Base-by-base conservation (phyloP, 2,329 filamentous ascomycete genomes). In the Penicillium olsonii region DNA sequence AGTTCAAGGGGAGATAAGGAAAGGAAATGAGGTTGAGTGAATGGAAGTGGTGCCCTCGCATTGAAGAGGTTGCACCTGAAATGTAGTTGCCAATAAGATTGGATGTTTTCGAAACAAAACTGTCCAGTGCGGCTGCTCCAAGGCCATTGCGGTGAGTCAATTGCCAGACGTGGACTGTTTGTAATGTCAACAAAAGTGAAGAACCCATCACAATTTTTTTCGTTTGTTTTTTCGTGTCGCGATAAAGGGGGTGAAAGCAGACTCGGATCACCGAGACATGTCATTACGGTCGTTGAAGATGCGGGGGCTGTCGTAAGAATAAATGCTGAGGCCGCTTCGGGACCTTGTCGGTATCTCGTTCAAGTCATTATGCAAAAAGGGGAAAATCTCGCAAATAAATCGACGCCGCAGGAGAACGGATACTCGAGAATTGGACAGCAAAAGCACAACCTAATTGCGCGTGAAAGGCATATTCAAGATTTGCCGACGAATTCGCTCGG, bases 401-500 rank as follows among this genome's bases (percentile, higher is more conserved):
- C 45, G 58, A 55, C 54, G 59, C 59, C 55, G 49, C 51, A 47
- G 45, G 56, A 50, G 54, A 62, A 57, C 54, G 53, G 54, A 51
- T 50, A 52, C 52, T 50, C 41, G 45, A 38, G 49, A 49, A 45
- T 34, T 44, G 19, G 48, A 53, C 46, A 56, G 24, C 48, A 39
- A 31, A 29, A 22, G 24, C 42, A 46, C 47, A 49, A 55, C 56
- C 52, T 62, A 58, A 51, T 62, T 57, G 56, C 54, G 62, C 54
- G 57, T 65, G 33, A 56, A 66, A 45, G 68, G 59, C 63, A 69
- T 64, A 49, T 68, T 71, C 52, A 71, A 45, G 24, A 71, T 71
- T 54, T 72, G 68, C 45, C 69, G 62, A 31, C 68, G 66, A 39
- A 72, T 72, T 8, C 69, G 64, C 52, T 72, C 68, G 17, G 68